phyloP scores from a whole-genome alignment of 208 protist species.

The Trypanosoma melophagium region DNA sequence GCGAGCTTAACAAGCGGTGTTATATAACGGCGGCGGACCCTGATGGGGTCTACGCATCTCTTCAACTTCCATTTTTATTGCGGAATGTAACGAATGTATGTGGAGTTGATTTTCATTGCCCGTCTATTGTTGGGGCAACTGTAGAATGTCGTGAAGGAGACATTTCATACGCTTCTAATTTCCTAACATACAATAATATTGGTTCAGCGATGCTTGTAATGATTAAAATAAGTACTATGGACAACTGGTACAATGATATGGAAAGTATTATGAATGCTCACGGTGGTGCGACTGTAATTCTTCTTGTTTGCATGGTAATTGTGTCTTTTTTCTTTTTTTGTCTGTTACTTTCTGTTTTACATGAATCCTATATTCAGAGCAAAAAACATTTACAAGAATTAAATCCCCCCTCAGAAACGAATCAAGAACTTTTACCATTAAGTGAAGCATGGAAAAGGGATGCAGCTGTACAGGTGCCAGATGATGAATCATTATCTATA shows the following conservation, averaged over 20 bases:
- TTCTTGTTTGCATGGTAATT: slow-evolving; percentile 31
- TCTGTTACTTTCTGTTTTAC: slow-evolving; percentile 6
- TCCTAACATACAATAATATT: slow-evolving; percentile 38
- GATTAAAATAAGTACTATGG: slow-evolving; percentile 37
- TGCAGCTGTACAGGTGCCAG: slow-evolving; percentile 1
- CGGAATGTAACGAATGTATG: slow-evolving; percentile 4
- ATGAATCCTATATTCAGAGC: slow-evolving; percentile 11
- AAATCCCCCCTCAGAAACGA: neutral
- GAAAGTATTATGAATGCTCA: slow-evolving; percentile 42
- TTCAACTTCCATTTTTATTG: slow-evolving; percentile 19
- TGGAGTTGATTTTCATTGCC: slow-evolving; percentile 11
- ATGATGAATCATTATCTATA: neutral
- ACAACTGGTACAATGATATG: slow-evolving; percentile 52
- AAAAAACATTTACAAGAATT: neutral
- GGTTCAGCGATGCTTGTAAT: slow-evolving; percentile 39
- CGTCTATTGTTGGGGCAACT: slow-evolving; percentile 13
- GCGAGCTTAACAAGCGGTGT: slow-evolving; percentile 33
- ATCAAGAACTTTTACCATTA: neutral
- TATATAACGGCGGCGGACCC: slow-evolving; percentile 27
- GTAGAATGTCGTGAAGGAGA: slow-evolving; percentile 21
- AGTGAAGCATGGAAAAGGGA: neutral
- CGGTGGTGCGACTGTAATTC: slow-evolving; percentile 37
- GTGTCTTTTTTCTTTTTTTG: slow-evolving; percentile 23
- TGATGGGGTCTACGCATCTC: neutral
- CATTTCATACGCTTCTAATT: slow-evolving; percentile 9